Conservation (phyloP, 2,329 filamentous ascomycete species). For the Calonectria hawksworthii region DNA sequence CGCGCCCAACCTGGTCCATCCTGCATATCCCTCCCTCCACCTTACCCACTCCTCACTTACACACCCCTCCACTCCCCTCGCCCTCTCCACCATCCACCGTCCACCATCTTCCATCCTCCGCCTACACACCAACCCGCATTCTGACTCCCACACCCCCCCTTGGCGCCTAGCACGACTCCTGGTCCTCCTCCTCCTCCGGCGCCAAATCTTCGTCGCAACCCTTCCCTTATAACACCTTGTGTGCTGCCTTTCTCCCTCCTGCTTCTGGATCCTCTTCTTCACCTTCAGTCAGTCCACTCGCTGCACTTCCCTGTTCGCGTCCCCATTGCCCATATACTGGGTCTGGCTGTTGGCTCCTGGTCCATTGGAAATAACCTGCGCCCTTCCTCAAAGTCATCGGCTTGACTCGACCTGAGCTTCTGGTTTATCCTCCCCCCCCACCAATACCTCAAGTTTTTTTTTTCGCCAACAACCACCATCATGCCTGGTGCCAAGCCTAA, state of each 20-base stretch:
- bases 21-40: slow-evolving; percentile 37
- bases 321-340: slow-evolving; percentile 33
- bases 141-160: slow-evolving; percentile 43
- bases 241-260: slow-evolving; percentile 41
- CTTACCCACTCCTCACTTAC: slow-evolving; percentile 33
- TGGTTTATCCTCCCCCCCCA: slow-evolving; percentile 11
- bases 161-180: slow-evolving; percentile 42
- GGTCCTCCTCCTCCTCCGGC: slow-evolving; percentile 41
- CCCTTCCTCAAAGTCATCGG: slow-evolving; percentile 8
- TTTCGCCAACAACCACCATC: slow-evolving; percentile 44
- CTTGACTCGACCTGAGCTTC: slow-evolving; percentile 24
- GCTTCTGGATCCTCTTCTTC: slow-evolving; percentile 34
- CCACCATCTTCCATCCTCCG: slow-evolving; percentile 31
- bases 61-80: slow-evolving; percentile 37
- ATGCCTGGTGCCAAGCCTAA: slow-evolving; percentile 71
- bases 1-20: slow-evolving; percentile 43
- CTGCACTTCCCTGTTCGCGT: slow-evolving; percentile 42
- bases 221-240: slow-evolving; percentile 46
- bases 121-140: slow-evolving; percentile 30
- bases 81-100: slow-evolving; percentile 19
- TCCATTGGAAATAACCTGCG: slow-evolving; percentile 33
- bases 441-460: slow-evolving; percentile 21
- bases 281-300: slow-evolving; percentile 46
- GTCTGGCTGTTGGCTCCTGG: slow-evolving; percentile 42
- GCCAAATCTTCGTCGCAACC: slow-evolving; percentile 46